These are phyloP conservation scores for Barnettozyma vustinii DNA, from an alignment of 805 yeast species.

Conservation along the genomic window DNA sequence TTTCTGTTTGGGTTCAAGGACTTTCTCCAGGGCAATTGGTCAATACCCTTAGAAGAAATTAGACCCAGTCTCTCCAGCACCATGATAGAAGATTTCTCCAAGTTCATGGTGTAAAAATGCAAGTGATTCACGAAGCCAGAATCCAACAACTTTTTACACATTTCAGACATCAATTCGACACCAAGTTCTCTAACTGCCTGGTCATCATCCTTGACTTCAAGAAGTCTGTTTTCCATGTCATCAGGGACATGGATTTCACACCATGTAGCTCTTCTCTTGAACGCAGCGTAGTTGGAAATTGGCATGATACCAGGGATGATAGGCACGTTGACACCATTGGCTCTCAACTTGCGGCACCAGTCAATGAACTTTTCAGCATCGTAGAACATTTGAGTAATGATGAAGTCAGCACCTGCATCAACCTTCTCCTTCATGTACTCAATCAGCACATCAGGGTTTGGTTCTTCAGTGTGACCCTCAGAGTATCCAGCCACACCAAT, in stretches of 20 bases:
- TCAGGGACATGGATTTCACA: conserved; percentile 79
- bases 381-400: conserved; percentile 96
- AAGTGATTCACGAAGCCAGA: conserved; percentile 76
- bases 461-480: conserved; percentile 93
- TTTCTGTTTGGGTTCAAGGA: conserved; percentile 76
- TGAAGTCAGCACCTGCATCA: conserved; percentile 91
- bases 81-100: conserved; percentile 88
- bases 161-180: conserved; percentile 69
- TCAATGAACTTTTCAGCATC: conserved; percentile 78
- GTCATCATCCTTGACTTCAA: conserved; percentile 87
- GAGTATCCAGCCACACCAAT: conserved; percentile 98
- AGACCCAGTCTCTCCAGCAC: conserved; percentile 70
- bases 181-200: conserved; percentile 82
- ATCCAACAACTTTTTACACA: conserved; percentile 71
- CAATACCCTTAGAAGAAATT: conserved; percentile 28
- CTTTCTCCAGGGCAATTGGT: conserved; percentile 81
- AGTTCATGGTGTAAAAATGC: conserved; percentile 96
- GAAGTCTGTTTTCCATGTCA: conserved; percentile 61
- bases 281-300: conserved; percentile 89
- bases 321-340: conserved; percentile 72
- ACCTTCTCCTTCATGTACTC: conserved; percentile 76
- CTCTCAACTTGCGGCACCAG: conserved; percentile 75
- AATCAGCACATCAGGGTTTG: conserved; percentile 41
- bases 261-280: conserved; percentile 92
- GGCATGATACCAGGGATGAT: conserved; percentile 99